Evolutionary conservation across 805 yeast genomes (phyloP).

Genomic region (Candida peoriensis): DNA sequence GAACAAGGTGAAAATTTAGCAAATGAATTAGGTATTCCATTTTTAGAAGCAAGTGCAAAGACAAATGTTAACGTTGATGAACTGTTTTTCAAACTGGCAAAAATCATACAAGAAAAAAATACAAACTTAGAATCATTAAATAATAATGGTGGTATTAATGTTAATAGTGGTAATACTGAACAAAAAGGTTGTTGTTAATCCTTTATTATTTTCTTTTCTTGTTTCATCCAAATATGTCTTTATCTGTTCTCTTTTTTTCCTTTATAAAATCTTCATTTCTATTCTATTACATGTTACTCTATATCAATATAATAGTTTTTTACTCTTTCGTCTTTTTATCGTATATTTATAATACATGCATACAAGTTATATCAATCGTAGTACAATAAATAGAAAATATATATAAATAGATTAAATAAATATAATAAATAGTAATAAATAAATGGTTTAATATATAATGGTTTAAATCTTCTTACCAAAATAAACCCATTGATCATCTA

Average conservation of each 20-base stretch:
- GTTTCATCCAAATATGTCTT: not conserved
- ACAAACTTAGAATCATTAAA: constrained; percentile 31
- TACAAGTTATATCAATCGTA: not conserved
- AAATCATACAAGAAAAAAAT: constrained; percentile 77
- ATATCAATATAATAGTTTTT: too few species aligned
- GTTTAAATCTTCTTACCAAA: constrained; percentile 53
- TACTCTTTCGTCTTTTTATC: too few species aligned
- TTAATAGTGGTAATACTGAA: constrained; percentile 8
- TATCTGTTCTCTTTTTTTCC: too few species aligned
- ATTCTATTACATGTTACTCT: too few species aligned
- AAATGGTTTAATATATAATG: not conserved
- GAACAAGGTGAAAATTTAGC: constrained; percentile 93
- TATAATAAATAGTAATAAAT: not conserved
- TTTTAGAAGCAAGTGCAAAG: constrained; percentile 95
- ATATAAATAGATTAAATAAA: constrained; percentile 1
- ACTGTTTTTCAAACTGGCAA: constrained; percentile 84
- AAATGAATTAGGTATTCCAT: constrained; percentile 79
- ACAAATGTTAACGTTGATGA: constrained; percentile 88
- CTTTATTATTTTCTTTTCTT: not conserved
- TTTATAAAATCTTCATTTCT: too few species aligned
- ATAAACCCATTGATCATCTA: constrained; percentile 80
- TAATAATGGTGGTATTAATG: constrained; percentile 23
- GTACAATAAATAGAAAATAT: not conserved
- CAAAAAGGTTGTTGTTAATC: constrained; percentile 19
- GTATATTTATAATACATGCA: too few species aligned